Evolutionary conservation across 2,329 filamentous ascomycete genomes (phyloP).

Genomic region (Aureobasidium sp.): DNA sequence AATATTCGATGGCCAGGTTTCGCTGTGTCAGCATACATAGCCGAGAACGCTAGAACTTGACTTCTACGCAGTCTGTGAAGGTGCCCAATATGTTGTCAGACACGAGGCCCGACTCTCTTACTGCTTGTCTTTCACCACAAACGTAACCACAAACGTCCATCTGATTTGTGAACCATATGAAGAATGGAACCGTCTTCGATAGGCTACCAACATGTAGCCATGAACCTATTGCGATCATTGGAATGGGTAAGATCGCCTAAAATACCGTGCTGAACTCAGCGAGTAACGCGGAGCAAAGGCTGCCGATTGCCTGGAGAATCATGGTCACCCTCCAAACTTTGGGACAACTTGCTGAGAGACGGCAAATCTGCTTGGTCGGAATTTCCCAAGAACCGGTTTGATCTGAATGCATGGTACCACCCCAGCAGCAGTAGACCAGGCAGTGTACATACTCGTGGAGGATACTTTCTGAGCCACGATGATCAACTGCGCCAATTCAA

Average conservation of each 20-base stretch:
- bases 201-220: background rate
- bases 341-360: slow-evolving; percentile 4
- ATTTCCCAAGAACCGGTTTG: slow-evolving; percentile 7
- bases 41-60: background rate
- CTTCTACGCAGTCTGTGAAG: background rate
- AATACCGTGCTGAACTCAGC: background rate
- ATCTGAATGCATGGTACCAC: slow-evolving; percentile 17
- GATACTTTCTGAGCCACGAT: slow-evolving; percentile 17
- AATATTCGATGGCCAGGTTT: background rate
- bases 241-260: slow-evolving; percentile 18
- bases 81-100: background rate
- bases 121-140: background rate
- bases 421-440: slow-evolving; percentile 10
- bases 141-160: no score
- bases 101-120: background rate
- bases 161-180: no score
- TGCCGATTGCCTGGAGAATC: slow-evolving; percentile 37
- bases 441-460: background rate
- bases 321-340: slow-evolving; percentile 15
- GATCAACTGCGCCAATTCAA: slow-evolving; percentile 19
- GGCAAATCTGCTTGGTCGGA: slow-evolving; percentile 19
- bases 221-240: slow-evolving; percentile 36
- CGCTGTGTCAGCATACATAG: background rate
- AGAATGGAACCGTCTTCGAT: background rate
- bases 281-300: slow-evolving; percentile 14